Evolutionary conservation across 345 rosid genomes (phyloP), one percentile per base, ranked within the genome.

Genomic region (Lumnitzera littorea): DNA sequence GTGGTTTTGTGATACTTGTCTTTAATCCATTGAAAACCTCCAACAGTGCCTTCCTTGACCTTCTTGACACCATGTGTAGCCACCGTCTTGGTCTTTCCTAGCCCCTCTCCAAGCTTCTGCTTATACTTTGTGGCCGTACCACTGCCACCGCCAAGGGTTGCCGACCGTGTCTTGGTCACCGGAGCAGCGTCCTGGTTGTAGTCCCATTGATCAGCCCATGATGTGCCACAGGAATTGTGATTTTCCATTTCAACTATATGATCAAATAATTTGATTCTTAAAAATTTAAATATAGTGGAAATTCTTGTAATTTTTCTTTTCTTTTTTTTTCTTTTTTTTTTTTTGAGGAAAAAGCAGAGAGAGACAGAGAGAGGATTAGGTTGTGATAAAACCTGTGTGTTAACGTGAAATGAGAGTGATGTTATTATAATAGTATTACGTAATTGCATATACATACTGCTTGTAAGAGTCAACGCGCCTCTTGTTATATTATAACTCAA

Each of bases 1-100:
- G 60, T 68, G 55, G 69, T 47, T 53, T 78, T 80, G 46, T 66
- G 73, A 51, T 73, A 83, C 75, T 86, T 86, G 55, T 74, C 73
- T 69, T 83, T 86, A 69, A 86, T 74, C 92, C 92, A 86, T 15
- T 67, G 81, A 27, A 86, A 15, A 11, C 92, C 87, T 14, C 72
- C 48, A 3, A 81, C 69, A 23, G 84, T 75, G 31, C 88, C 87
- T 49, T 60, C 61, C 69, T 86, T 86, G 24, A 79, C 83, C 70
- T 83, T 85, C 65, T 80, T 83, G 53, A 79, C 15, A 16, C 92
- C 85, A 15, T 70, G 67, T 52, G 76, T 77, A 62, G 92, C 92
- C 62, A 48, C 84, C 9, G 76, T 55, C 69, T 86, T 86, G 20
- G 92, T 83, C 79, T 83, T 86, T 48, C 41, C 83, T 2, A 86